Percentiles rank a stretch among this genome's conserved stretches.
Evolutionary conservation across 257 asterid species (phyloP).

Genomic region (Datura wrightii): DNA sequence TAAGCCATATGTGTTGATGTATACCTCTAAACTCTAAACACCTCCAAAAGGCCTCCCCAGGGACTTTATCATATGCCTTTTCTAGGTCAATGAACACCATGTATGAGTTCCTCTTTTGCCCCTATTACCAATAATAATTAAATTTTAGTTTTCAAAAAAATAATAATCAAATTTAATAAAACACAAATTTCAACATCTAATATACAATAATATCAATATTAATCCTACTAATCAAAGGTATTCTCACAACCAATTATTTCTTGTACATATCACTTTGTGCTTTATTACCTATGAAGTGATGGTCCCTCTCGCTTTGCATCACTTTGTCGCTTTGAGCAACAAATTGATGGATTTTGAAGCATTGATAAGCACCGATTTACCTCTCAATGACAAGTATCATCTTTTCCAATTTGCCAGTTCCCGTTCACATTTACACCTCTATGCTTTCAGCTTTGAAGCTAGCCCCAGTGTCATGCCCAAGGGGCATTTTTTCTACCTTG

Average conservation of each 20-base stretch:
- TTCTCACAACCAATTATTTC: background rate
- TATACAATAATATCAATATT: background rate
- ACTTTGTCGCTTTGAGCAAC: background rate
- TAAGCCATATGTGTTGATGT: no score
- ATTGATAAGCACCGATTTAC: background rate
- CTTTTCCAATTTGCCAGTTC: conserved; percentile 3
- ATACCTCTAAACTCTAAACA: no score
- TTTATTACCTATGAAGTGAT: background rate
- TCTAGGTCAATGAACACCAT: no score
- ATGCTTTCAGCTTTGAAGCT: conserved; percentile 4
- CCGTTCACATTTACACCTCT: conserved; percentile 17
- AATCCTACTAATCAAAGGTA: background rate
- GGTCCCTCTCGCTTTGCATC: background rate
- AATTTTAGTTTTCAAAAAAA: no score
- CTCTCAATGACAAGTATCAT: background rate
- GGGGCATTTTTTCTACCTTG: background rate
- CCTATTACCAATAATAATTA: no score
- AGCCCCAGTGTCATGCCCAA: background rate
- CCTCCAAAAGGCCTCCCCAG: no score
- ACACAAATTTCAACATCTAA: conserved; percentile 4
- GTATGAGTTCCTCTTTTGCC: no score
- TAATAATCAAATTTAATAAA: background rate
- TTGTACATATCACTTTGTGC: background rate
- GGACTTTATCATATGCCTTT: no score
- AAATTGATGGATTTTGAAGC: background rate